Evolutionary conservation across 108 stramenopile genomes (phyloP).

Genomic region (Licmophora abbreviata): DNA sequence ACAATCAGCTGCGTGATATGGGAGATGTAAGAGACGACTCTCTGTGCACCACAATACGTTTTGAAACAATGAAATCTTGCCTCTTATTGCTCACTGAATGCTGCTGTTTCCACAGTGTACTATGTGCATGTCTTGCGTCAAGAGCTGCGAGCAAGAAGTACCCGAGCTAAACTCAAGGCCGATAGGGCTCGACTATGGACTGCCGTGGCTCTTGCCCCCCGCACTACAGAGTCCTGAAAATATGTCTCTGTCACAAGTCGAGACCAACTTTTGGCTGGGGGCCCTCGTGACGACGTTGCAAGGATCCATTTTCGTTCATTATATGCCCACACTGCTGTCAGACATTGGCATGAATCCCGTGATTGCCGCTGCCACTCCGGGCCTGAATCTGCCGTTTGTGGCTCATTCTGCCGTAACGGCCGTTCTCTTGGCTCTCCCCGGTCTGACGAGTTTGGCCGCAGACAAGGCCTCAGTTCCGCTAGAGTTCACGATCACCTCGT

Average conservation of each 20-base stretch:
- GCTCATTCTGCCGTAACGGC: conserved; percentile 12
- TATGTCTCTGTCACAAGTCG: conserved; percentile 22
- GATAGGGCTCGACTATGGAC: conserved; percentile 23
- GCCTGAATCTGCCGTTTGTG: conserved; percentile 20
- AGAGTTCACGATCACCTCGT: conserved; percentile 14
- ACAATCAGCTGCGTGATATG: conserved; percentile 17
- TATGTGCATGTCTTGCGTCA: conserved; percentile 32
- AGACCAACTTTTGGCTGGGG: conserved; percentile 34
- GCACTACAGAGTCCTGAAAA: conserved; percentile 10
- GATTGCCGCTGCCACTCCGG: conserved; percentile 23
- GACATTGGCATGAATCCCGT: conserved; percentile 18
- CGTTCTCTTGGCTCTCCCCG: conserved; percentile 16
- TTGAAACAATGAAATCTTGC: neutral
- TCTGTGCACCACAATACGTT: neutral
- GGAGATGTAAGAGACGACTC: conserved; percentile 1
- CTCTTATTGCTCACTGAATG: neutral
- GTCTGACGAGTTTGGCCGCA: conserved; percentile 14
- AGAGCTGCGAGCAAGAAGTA: conserved; percentile 26
- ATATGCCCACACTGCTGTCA: conserved; percentile 21
- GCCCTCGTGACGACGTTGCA: conserved; percentile 20
- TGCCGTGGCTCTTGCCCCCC: conserved; percentile 26
- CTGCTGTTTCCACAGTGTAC: conserved; percentile 17
- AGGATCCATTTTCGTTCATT: conserved; percentile 19
- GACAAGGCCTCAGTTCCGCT: conserved; percentile 16
- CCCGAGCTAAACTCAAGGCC: conserved; percentile 26